Evolutionary conservation across 2,329 filamentous ascomycete species (phyloP), one percentile per base, ranked within the genome.

Genomic region (Pseudopithomyces chartarum): DNA sequence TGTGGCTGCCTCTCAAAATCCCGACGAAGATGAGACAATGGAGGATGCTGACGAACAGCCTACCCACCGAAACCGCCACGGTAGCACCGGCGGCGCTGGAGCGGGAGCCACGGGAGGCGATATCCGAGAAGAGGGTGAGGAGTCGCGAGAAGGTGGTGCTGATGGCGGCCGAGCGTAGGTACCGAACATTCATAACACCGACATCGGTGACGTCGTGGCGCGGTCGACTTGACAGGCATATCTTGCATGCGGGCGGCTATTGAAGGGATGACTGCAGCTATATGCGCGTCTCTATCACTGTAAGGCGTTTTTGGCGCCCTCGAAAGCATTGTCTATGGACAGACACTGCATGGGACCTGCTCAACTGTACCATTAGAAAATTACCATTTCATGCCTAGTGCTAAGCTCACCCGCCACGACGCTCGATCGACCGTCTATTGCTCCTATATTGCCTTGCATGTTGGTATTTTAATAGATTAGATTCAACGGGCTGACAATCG

Each of bases 131-230:
- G 95, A 98, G 77, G 95, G 95, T 56, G 87, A 92, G 76, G 88
- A 87, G 66, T 87, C 94, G 63, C 85, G 96, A 80, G 92, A 97
- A 78, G 95, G 94, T 58, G 95, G 96, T 74, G 92, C 92, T 67
- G 95, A 98, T 79, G 95, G 96, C 73, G 96, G 91, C 80, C 88
- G 95, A 97, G 95, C 94, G 95, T 99, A 98, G 94, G 96, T 99
- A 78, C 79, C 56, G 57, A 70, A 56, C 58, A 57, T 65, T 68
- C 67, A 58, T 66, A 64, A 61, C 52, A 49, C 29, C 47, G 44
- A 40, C 32, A 59, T 61, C 66, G 65, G 60, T 60, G 62, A 62
- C 70, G 72, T 73, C 71, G 70, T 70, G 72, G 72, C 71, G 66
- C 68, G 63, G 65, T 71, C 66, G 62, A 70, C 57, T 62, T 67